Percentiles rank a stretch among this genome's conserved stretches.
phyloP scores from a whole-genome alignment of 2,329 filamentous ascomycete genomes.

The Dendryphion nanum region DNA sequence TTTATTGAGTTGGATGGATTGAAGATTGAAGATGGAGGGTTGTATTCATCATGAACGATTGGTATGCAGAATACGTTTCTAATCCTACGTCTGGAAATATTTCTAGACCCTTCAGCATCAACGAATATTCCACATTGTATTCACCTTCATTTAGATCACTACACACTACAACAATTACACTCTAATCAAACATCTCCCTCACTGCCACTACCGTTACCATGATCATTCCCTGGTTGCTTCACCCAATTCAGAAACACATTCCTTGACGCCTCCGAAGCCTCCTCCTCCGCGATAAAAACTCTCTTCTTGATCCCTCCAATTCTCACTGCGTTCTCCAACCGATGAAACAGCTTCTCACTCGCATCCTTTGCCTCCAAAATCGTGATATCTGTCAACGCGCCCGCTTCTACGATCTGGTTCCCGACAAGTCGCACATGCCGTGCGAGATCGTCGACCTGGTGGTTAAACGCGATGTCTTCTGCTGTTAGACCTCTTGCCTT shows the following conservation, averaged over 20 bases:
- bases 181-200: no score
- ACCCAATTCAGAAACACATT: background rate
- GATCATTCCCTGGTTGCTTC: no score
- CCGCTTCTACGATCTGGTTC: slow-evolving; percentile 68
- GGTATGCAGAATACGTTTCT: no score
- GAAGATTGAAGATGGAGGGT: no score
- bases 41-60: no score
- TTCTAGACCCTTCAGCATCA: no score
- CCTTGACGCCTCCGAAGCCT: slow-evolving; percentile 45
- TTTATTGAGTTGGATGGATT: no score
- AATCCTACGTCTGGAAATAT: no score
- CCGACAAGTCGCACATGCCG: slow-evolving; percentile 47
- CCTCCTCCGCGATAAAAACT: slow-evolving; percentile 43
- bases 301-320: slow-evolving; percentile 51
- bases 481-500: slow-evolving; percentile 12
- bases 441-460: slow-evolving; percentile 66
- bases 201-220: no score
- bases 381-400: slow-evolving; percentile 54
- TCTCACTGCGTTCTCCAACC: slow-evolving; percentile 69
- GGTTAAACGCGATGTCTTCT: slow-evolving; percentile 62
- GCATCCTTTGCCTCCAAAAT: slow-evolving; percentile 75
- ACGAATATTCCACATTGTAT: no score
- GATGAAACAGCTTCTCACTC: slow-evolving; percentile 71
- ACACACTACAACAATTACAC: no score
- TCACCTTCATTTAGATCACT: no score